Base-by-base conservation (phyloP, 176 grass and related monocot species). In the Zizania latifolia region DNA sequence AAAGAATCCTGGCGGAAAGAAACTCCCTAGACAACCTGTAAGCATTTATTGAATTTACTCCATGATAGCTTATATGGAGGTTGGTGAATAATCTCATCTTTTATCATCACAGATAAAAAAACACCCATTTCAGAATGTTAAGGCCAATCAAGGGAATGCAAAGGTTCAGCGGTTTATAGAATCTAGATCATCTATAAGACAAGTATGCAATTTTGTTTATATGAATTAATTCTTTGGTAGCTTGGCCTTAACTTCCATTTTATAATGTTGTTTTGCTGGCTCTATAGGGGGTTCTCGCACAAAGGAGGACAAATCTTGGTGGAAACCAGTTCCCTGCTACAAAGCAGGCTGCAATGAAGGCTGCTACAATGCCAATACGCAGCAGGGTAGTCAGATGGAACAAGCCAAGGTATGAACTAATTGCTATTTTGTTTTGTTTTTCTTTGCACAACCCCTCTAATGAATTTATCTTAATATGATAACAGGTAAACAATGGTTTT, bases 231-330 rank as follows among this genome's bases (percentile, higher is more conserved):
- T 56, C 11, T 32, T 51, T 71, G 4, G 21, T 44, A 62, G 27
- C n/a, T 40, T 73, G 28, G 28, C 28, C 3, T 77, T 22, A 37
- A 68, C n/a, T 57, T 63, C 53, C 13, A 33, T 75, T 32, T 59
- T 81, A 28, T 80, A 69, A 88, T 17, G 30, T 56, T 68, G 32
- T 50, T 67, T 58, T 65, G n/a, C 21, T 85, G 64, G 30, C 12
- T 86, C 1, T 83, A 24, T 77, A 99, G 96, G 96, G 96, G 26
- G 73, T 77, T 36, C 79, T 99, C 81, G 89, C 92, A 46, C 87
- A 85, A 57, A 94, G 82, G 77, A 90, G 95, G 86, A 84, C 95
- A 75, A 92, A 95, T 86, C 86, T 95, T 23, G 85, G 89, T n/a
- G 81, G 81, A 74, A 92, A 87, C 86, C 85, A 94, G 78, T 95